Conservation (phyloP, 2,329 filamentous ascomycete species). For the Stagonosporopsis cucurbitacearum region DNA sequence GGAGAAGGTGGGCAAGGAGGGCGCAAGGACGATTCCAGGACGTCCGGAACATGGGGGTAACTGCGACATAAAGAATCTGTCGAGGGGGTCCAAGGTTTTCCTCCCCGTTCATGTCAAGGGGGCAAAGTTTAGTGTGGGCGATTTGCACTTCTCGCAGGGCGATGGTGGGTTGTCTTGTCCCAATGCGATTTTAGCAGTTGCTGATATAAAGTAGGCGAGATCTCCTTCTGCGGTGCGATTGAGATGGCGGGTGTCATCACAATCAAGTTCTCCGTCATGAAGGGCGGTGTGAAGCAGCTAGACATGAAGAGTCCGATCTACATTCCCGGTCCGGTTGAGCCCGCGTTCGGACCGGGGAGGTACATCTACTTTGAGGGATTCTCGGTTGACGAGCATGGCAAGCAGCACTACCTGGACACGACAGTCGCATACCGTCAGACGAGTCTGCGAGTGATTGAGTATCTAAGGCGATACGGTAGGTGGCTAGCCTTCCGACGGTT, state of each 20-base stretch:
- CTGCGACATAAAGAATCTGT: conserved; percentile 89
- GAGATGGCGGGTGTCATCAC: conserved; percentile 95
- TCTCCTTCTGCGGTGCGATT: conserved; percentile 78
- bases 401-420: conserved; percentile 87
- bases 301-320: conserved; percentile 85
- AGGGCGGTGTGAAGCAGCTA: conserved; percentile 75
- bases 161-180: conserved; percentile 65
- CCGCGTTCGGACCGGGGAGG: conserved; percentile 81
- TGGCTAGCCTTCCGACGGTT: neutral
- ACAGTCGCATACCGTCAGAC: conserved; percentile 88
- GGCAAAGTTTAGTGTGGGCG: conserved; percentile 89
- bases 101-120: conserved; percentile 85
- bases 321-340: conserved; percentile 84
- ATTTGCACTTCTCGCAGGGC: conserved; percentile 85
- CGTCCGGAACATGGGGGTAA: conserved; percentile 88
- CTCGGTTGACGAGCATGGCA: conserved; percentile 84
- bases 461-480: conserved; percentile 73
- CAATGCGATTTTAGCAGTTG: no score
- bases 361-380: conserved; percentile 91
- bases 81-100: conserved; percentile 80
- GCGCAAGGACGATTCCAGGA: conserved; percentile 83
- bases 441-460: conserved; percentile 77
- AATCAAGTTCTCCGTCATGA: conserved; percentile 87
- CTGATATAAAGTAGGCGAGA: conserved; percentile 55
- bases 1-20: conserved; percentile 74